Conservation (phyloP, 2,329 filamentous ascomycete genomes). For the Pseudonectria buxi region DNA sequence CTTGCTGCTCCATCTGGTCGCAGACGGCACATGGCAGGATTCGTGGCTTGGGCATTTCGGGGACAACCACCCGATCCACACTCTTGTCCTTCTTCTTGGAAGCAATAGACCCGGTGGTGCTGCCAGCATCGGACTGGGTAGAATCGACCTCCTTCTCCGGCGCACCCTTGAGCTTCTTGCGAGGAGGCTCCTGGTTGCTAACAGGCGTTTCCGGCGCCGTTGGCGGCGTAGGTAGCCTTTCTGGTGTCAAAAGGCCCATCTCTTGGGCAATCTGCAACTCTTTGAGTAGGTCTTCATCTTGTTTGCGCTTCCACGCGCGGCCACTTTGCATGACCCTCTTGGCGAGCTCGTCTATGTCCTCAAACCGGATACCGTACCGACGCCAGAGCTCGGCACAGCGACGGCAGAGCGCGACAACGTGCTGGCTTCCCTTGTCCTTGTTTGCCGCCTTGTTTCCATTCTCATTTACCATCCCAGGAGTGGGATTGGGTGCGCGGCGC, state of each 20-base stretch:
- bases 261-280: slow-evolving; percentile 63
- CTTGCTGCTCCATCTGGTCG: slow-evolving; percentile 61
- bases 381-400: slow-evolving; percentile 92
- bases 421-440: slow-evolving; percentile 71
- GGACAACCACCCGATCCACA: slow-evolving; percentile 51
- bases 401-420: slow-evolving; percentile 77
- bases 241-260: slow-evolving; percentile 38
- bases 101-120: slow-evolving; percentile 30
- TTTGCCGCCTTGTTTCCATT: slow-evolving; percentile 47
- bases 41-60: slow-evolving; percentile 72
- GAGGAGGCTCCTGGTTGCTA: slow-evolving; percentile 45
- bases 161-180: slow-evolving; percentile 57
- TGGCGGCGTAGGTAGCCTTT: slow-evolving; percentile 33
- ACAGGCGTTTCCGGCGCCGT: slow-evolving; percentile 19
- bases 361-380: slow-evolving; percentile 92
- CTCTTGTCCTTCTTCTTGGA: slow-evolving; percentile 56
- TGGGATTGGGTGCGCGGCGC: slow-evolving; percentile 77
- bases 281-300: slow-evolving; percentile 84
- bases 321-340: slow-evolving; percentile 81
- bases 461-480: slow-evolving; percentile 64
- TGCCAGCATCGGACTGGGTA: slow-evolving; percentile 37
- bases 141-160: slow-evolving; percentile 46
- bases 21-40: slow-evolving; percentile 82
- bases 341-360: slow-evolving; percentile 82
- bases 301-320: slow-evolving; percentile 77